Evolutionary conservation across 306 rosid genomes (phyloP).

Genomic region (Prinsepia uniflora): DNA sequence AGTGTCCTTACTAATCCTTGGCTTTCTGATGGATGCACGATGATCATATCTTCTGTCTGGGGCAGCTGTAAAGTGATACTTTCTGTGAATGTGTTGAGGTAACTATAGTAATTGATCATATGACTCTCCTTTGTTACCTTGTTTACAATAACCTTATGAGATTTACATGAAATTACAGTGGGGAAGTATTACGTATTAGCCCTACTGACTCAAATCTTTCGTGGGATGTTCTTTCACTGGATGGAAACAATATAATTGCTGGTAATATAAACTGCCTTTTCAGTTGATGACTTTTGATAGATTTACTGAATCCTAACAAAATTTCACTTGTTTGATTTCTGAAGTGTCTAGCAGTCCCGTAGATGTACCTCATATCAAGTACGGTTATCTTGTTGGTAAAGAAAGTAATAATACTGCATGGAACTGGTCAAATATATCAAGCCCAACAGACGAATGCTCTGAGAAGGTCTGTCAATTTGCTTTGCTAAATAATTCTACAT

Average conservation of each 20-base stretch:
- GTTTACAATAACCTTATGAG: conserved; percentile 15
- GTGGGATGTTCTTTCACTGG: conserved; percentile 72
- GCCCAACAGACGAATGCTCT: conserved; percentile 55
- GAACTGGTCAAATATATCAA: conserved; percentile 72
- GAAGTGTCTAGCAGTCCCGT: conserved; percentile 89
- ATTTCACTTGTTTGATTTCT: conserved; percentile 21
- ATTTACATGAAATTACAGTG: conserved; percentile 45
- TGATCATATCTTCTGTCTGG: conserved; percentile 72
- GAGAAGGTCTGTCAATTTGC: conserved; percentile 56
- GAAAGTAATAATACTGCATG: conserved; percentile 44
- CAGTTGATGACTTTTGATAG: conserved; percentile 13
- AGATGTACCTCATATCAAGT: conserved; percentile 78
- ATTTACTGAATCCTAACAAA: conserved; percentile 5
- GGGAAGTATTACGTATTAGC: conserved; percentile 59
- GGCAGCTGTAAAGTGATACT: conserved; percentile 65
- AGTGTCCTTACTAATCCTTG: conserved; percentile 55
- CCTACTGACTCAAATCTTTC: conserved; percentile 66
- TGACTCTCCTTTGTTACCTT: conserved; percentile 8
- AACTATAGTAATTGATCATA: conserved; percentile 24
- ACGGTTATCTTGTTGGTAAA: conserved; percentile 55
- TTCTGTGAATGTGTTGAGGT: conserved; percentile 73
- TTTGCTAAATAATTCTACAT: conserved; percentile 18
- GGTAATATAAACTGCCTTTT: conserved; percentile 52
- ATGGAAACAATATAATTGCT: conserved; percentile 77
- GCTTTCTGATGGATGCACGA: conserved; percentile 73